Base-by-base conservation (phyloP, 2,329 filamentous ascomycete genomes). In the Exophiala viscosa region DNA sequence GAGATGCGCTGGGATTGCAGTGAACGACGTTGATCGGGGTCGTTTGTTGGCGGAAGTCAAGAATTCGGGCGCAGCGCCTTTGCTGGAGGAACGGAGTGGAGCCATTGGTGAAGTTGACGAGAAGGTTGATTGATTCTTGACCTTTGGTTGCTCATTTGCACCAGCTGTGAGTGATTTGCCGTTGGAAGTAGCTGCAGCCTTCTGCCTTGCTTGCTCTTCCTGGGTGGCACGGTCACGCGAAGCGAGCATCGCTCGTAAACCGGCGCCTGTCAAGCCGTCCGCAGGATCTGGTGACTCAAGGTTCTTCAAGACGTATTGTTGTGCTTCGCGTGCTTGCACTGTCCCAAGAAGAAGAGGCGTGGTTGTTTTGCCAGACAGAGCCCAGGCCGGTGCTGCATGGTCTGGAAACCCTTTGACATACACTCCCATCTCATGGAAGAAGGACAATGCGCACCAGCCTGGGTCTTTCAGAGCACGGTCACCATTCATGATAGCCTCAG, bases 401-500 rank as follows among this genome's bases (percentile, higher is more conserved):
- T 75, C 73, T 0, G 89, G 86, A 64, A 92, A 90, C 28, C 81
- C 71, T 2, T 81, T 66, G 2, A 96, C 70, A 52, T 84, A 87
- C 9, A 95, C 69, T 0, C 90, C 90, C 52, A 96, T 78, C 65
- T 96, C 88, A 60, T 92, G 88, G 17, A 83, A 84, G 20, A 74
- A 70, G 52, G 85, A 87, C 62, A 90, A 83, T 0, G 83, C 75
- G 18, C 74, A 74, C 76, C 89, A 91, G 23, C 86, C 77, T 5
- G 69, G 62, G 54, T 86, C 91, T 0, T 65, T 59, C 0, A 84
- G 64, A 0, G 87, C 83, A 3, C 74, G 62, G 38, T 82, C 76
- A 1, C 88, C 86, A 46, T 86, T 77, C 1, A 69, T 63, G n/a
- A 95, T 83, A 3, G 87, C 88, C 45, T 85, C 72, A 1, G 69